These are phyloP conservation scores for Suhomyces kilbournensis DNA, from an alignment of 805 yeast genomes.

Conservation along the genomic window DNA sequence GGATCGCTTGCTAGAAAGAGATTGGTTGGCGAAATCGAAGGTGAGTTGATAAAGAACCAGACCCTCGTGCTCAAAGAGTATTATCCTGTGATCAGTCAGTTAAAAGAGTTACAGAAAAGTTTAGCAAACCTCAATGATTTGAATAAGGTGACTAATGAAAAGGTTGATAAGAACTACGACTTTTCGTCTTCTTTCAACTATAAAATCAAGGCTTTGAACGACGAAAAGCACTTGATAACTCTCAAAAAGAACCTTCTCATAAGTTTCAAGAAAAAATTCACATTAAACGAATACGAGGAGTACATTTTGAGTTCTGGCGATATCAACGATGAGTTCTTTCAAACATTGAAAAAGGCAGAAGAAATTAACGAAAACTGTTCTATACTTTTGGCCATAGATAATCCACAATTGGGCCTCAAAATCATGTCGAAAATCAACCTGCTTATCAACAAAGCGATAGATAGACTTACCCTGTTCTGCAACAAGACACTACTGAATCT, in stretches of 20 bases:
- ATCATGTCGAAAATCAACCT: slow-evolving; percentile 58
- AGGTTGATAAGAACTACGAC: slow-evolving; percentile 29
- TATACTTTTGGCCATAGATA: slow-evolving; percentile 65
- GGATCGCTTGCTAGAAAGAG: slow-evolving; percentile 63
- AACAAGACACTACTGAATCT: slow-evolving; percentile 33
- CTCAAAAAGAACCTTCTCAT: slow-evolving; percentile 52
- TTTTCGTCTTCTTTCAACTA: slow-evolving; percentile 21
- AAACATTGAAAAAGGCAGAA: slow-evolving; percentile 58
- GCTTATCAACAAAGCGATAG: slow-evolving; percentile 42
- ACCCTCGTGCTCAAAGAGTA: slow-evolving; percentile 31
- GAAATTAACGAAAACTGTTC: slow-evolving; percentile 65
- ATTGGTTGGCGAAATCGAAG: slow-evolving; percentile 58
- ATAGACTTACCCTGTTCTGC: slow-evolving; percentile 27
- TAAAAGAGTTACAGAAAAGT: slow-evolving; percentile 19
- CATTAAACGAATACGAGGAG: slow-evolving; percentile 70
- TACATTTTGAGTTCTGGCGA: slow-evolving; percentile 50
- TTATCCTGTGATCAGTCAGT: slow-evolving; percentile 26
- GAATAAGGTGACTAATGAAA: slow-evolving; percentile 35
- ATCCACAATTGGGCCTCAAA: slow-evolving; percentile 60
- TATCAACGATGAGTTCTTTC: slow-evolving; percentile 55
- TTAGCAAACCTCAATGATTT: slow-evolving; percentile 18
- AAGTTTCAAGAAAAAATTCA: slow-evolving; percentile 58
- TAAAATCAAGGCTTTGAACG: slow-evolving; percentile 24
- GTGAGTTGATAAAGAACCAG: slow-evolving; percentile 57
- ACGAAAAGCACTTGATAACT: slow-evolving; percentile 30